phyloP scores from a whole-genome alignment of 148 eudicot species.

The Pouteria glomerata region DNA sequence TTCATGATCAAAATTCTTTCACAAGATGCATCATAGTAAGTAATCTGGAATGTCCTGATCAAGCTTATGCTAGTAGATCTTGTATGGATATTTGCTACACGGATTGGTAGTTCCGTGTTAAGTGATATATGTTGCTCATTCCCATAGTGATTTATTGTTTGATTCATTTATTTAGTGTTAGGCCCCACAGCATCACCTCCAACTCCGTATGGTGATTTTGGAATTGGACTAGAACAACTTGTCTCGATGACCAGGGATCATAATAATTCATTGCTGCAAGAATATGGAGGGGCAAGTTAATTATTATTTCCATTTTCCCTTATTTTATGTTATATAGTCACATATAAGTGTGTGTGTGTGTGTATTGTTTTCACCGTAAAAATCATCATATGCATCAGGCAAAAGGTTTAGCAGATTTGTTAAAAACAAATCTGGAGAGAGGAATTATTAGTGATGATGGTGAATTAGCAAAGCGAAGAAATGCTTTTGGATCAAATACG shows the following conservation, averaged over 20 bases:
- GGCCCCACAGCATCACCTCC: constrained; percentile 51
- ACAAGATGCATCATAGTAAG: background rate
- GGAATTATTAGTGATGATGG: constrained; percentile 53
- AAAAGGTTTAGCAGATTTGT: constrained; percentile 58
- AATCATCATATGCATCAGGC: constrained; percentile 36
- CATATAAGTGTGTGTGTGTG: background rate
- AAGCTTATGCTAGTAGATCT: background rate
- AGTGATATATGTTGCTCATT: too few species aligned
- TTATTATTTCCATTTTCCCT: background rate
- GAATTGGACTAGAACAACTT: constrained; percentile 69
- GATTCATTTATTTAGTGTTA: constrained; percentile 30
- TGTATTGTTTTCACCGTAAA: background rate
- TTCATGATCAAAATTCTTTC: background rate
- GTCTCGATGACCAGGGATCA: constrained; percentile 72
- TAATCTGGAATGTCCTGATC: background rate
- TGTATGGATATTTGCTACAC: background rate
- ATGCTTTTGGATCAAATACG: constrained; percentile 80
- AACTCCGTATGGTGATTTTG: constrained; percentile 52
- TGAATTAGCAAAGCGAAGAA: constrained; percentile 55
- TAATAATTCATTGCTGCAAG: constrained; percentile 50
- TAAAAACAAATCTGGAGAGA: constrained; percentile 52
- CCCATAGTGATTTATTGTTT: background rate
- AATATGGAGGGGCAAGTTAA: constrained; percentile 74
- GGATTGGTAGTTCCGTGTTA: background rate
- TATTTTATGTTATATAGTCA: background rate